Conservation (phyloP, 2,329 filamentous ascomycete species). For the Scedosporium dehoogii region DNA sequence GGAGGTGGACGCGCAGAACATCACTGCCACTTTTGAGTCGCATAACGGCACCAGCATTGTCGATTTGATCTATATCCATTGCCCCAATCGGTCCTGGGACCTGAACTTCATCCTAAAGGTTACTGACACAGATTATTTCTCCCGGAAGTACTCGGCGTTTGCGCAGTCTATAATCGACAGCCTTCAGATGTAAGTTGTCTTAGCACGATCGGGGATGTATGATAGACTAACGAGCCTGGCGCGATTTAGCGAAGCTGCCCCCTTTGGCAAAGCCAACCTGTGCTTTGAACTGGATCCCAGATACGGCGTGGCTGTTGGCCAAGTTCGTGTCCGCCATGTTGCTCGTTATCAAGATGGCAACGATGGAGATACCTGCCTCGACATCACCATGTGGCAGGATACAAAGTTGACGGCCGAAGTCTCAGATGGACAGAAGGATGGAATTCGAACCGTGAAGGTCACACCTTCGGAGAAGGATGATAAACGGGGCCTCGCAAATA, state of each 20-base stretch:
- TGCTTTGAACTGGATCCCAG: background rate
- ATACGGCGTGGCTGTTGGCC: background rate
- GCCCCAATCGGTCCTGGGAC: slow-evolving; percentile 21
- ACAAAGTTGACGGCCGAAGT: background rate
- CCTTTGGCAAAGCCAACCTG: background rate
- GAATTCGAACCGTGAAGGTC: background rate
- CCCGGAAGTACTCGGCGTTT: slow-evolving; percentile 1
- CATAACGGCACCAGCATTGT: slow-evolving; percentile 11
- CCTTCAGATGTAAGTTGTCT: background rate
- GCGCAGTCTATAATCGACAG: slow-evolving; percentile 1
- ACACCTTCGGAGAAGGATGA: background rate
- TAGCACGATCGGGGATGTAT: too few species aligned
- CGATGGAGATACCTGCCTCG: background rate
- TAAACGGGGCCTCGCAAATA: background rate
- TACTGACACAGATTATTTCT: slow-evolving; percentile 4
- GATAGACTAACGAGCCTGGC: background rate
- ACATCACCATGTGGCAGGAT: slow-evolving; percentile 2
- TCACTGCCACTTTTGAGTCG: slow-evolving; percentile 15
- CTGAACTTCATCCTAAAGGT: slow-evolving; percentile 12
- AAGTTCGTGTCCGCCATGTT: slow-evolving; percentile 1
- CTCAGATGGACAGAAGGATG: background rate
- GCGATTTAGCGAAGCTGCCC: background rate
- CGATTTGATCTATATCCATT: slow-evolving; percentile 18
- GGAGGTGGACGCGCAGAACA: slow-evolving; percentile 17
- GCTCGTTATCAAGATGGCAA: background rate